Percentiles rank a stretch among this genome's conserved stretches.
Conservation (phyloP, 202 grass and related monocot species). For the Schoenoplectus tabernaemontani region DNA sequence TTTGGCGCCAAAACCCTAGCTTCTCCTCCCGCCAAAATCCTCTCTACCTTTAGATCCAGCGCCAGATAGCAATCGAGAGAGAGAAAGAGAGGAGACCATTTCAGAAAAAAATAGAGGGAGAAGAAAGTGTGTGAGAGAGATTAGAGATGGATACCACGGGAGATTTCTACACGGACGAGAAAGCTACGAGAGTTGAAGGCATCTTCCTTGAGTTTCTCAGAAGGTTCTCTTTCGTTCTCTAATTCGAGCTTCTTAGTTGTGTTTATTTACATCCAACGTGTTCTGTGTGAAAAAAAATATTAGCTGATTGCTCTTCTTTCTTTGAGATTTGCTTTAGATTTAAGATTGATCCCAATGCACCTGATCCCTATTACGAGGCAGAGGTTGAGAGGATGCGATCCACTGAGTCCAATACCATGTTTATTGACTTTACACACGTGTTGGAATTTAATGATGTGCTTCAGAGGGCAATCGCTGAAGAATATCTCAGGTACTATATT, state of each 20-base stretch:
- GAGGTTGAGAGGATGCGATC: constrained; percentile 80
- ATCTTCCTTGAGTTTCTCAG: constrained; percentile 99
- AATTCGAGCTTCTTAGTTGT: constrained; percentile 10
- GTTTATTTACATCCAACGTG: not conserved
- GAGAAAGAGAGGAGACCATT: not conserved
- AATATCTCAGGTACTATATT: constrained; percentile 58
- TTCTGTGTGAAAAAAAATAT: not conserved
- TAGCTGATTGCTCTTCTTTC: not conserved
- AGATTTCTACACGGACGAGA: constrained; percentile 92
- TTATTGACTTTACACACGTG: constrained; percentile 77
- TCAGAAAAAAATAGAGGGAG: not conserved
- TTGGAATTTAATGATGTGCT: constrained; percentile 95
- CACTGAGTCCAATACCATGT: constrained; percentile 86
- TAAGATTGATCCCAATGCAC: constrained; percentile 42
- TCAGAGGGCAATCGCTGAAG: constrained; percentile 85
- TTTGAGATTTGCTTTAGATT: constrained; percentile 32
- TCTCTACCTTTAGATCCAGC: not conserved
- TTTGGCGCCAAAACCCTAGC: constrained; percentile 21
- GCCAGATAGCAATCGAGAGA: not conserved
- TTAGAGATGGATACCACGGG: constrained; percentile 66
- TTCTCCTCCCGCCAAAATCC: constrained; percentile 15
- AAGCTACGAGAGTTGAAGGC: constrained; percentile 77
- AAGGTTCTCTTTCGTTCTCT: constrained; percentile 26
- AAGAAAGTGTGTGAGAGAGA: not conserved
- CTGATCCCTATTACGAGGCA: constrained; percentile 66